Evolutionary conservation across 805 yeast genomes (phyloP).

Genomic region (Candida fluviatilis): DNA sequence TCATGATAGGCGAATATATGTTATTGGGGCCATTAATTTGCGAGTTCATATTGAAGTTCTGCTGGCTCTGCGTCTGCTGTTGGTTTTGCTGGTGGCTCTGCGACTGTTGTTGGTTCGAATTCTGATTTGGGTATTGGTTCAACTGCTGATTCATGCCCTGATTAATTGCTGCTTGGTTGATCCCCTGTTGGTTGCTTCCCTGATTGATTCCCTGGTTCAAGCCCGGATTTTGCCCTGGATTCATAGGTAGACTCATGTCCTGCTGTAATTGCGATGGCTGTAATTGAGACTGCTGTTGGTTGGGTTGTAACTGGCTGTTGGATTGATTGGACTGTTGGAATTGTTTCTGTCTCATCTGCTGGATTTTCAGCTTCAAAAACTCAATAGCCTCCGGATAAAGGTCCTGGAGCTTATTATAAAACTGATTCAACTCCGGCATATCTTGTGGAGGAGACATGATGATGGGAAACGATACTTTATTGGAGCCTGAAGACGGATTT

Average conservation of each 20-base stretch:
- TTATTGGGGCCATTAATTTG: not conserved
- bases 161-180: not conserved
- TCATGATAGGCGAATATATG: not conserved
- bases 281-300: not conserved
- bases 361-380: conserved; percentile 35
- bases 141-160: not conserved
- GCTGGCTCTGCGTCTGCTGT: conserved; percentile 3
- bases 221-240: conserved; percentile 3
- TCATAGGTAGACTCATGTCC: too few relatives aligned
- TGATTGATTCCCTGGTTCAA: conserved; percentile 2
- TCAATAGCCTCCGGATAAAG: conserved; percentile 54
- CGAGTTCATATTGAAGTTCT: not conserved
- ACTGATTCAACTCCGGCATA: conserved; percentile 47
- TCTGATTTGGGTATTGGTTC: conserved; percentile 1
- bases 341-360: conserved; percentile 32
- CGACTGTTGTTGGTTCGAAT: too few relatives aligned
- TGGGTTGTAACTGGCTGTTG: conserved; percentile 7
- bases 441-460: conserved; percentile 53
- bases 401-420: conserved; percentile 44
- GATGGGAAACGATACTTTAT: conserved; percentile 40
- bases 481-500: conserved; percentile 19
- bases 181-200: not conserved
- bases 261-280: too few relatives aligned
- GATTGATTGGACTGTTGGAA: conserved; percentile 10
- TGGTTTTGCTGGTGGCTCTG: conserved; percentile 9